Evolutionary conservation across 2,329 filamentous ascomycete species (phyloP), one percentile per base, ranked within the genome.

Genomic region (Diaporthe nobilis): DNA sequence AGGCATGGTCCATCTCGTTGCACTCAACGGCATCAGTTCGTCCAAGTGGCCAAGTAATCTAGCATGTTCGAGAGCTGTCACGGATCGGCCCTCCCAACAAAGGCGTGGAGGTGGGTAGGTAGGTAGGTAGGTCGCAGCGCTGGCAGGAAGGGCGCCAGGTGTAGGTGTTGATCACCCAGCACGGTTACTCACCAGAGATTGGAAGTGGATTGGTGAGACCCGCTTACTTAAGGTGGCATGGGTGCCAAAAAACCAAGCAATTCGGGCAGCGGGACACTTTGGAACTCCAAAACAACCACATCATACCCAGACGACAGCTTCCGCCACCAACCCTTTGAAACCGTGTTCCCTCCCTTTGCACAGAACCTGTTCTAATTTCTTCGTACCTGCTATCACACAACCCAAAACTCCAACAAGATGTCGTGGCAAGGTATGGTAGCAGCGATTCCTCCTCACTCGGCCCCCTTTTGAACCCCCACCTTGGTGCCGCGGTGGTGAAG

Each of bases 341-440:
- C 42, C 42, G 49, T 57, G 51, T 74, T 65, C 25, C 44, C 47
- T 61, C 67, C 25, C 17, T 53, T 73, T 73, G 39, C 71, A 60
- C 51, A 55, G 37, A 42, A 68, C 37, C 49, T 71, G 47, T 57
- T 39, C 61, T 72, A 72, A 47, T 44, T 77, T 77, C 53, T 72
- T 39, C 68, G 71, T 74, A 72, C 77, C 70, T 70, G 72, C 25
- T 76, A 75, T 76, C 72, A 68, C 72, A 65, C 37, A 63, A 74
- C 75, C 67, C 68, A 70, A 58, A 42, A 25, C 34, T 58, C 63
- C 79, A 79, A 76, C 82, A 90, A 80, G 83, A 93, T 94, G 92
- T 94, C 92, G 86, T 94, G 92, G 92, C 92, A 95, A 93, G 91
- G 93, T 94, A 77, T 25, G 39, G 47, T 82, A 65, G 20, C 58